These are phyloP conservation scores for Tolypocladium amazonense DNA, from an alignment of 2,329 filamentous ascomycete genomes.

Conservation along the genomic window DNA sequence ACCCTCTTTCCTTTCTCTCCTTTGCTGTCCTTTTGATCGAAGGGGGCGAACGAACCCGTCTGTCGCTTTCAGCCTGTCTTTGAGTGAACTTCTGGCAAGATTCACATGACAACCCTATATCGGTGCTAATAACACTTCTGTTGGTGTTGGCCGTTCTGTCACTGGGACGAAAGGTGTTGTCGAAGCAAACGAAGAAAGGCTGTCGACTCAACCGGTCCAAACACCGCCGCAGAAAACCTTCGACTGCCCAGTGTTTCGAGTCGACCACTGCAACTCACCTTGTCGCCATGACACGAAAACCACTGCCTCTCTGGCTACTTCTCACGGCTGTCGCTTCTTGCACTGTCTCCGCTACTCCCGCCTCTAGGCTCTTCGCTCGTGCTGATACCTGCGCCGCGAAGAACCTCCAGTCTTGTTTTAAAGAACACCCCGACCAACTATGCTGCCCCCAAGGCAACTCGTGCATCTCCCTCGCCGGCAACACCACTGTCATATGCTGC, in stretches of 20 bases:
- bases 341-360: not conserved
- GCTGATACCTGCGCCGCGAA: conserved; percentile 40
- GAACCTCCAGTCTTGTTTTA: conserved; percentile 40
- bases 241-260: too few relatives aligned
- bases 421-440: conserved; percentile 50
- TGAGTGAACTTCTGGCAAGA: not conserved
- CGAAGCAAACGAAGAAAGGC: not conserved
- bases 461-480: conserved; percentile 53
- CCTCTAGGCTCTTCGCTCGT: conserved; percentile 28
- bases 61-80: not conserved
- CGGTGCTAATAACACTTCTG: not conserved
- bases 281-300: not conserved
- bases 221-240: not conserved
- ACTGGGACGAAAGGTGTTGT: not conserved
- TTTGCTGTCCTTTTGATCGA: not conserved
- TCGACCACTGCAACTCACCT: not conserved
- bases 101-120: not conserved
- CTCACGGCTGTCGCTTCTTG: not conserved
- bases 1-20: not conserved
- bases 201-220: not conserved
- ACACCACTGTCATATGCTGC: conserved; percentile 62
- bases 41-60: not conserved
- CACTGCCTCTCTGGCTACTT: conserved; percentile 4
- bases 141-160: not conserved
- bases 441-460: conserved; percentile 47